A percentile compares a stretch with the other conserved stretches of the same genome.
These are phyloP conservation scores for Fusarium abutilonis DNA, from an alignment of 2,329 filamentous ascomycete genomes.

Conservation along the genomic window DNA sequence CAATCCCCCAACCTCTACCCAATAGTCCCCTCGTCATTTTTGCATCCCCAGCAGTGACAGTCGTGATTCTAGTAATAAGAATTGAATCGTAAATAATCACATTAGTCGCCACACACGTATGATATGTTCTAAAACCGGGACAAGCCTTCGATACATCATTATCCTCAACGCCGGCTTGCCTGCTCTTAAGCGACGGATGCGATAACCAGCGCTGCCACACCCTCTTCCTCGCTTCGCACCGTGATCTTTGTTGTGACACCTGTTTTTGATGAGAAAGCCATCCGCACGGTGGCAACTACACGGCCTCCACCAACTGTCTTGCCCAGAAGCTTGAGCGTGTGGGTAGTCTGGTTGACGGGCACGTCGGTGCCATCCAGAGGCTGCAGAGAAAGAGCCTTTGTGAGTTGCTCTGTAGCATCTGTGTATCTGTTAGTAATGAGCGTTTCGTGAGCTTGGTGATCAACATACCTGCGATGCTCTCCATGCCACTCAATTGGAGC, in stretches of 20 bases:
- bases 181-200: slow-evolving; percentile 78
- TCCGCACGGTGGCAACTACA: slow-evolving; percentile 86
- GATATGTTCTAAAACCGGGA: slow-evolving; percentile 45
- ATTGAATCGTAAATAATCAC: slow-evolving; percentile 39
- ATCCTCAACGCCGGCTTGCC: slow-evolving; percentile 51
- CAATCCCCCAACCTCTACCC: slow-evolving; percentile 19
- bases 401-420: slow-evolving; percentile 93
- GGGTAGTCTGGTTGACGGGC: slow-evolving; percentile 85
- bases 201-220: slow-evolving; percentile 84
- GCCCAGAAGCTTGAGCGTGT: slow-evolving; percentile 94
- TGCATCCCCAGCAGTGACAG: slow-evolving; percentile 11
- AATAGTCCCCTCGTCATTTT: slow-evolving; percentile 18
- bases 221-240: slow-evolving; percentile 91
- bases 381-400: slow-evolving; percentile 87
- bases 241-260: slow-evolving; percentile 97
- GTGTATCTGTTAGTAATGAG: slow-evolving; percentile 43
- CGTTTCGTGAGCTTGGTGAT: background rate
- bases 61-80: slow-evolving; percentile 19
- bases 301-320: slow-evolving; percentile 92
- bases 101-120: slow-evolving; percentile 33
- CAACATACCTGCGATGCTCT: slow-evolving; percentile 87
- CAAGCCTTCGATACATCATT: slow-evolving; percentile 49
- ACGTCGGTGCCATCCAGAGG: slow-evolving; percentile 95
- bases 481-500: slow-evolving; percentile 84
- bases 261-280: slow-evolving; percentile 92